phyloP scores from a whole-genome alignment of 148 eudicot species.

The Diospyros lotus region DNA sequence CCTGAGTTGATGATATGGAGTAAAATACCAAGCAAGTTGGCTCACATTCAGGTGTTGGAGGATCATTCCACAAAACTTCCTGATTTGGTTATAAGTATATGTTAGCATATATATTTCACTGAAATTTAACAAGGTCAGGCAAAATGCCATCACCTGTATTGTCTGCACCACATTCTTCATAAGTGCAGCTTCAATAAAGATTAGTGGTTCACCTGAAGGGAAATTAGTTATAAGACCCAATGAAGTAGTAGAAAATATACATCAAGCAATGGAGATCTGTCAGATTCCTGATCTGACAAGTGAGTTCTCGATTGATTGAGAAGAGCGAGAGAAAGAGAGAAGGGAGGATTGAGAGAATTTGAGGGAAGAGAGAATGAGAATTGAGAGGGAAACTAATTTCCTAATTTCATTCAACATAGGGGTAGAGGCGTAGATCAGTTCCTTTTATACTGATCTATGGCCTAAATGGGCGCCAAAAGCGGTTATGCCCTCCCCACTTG shows the following conservation, averaged over 20 bases:
- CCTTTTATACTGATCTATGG: no score
- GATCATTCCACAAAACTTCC: constrained; percentile 97
- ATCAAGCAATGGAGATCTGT: no score
- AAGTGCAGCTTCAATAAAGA: constrained; percentile 97
- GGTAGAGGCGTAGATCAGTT: no score
- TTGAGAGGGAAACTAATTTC: no score
- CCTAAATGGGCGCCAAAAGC: no score
- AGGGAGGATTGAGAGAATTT: no score
- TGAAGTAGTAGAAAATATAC: constrained; percentile 12
- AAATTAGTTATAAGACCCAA: constrained; percentile 4
- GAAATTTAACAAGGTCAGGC: background rate
- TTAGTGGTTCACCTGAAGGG: constrained; percentile 89
- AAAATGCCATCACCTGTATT: constrained; percentile 58
- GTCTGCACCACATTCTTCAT: constrained; percentile 67
- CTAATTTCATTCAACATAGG: no score
- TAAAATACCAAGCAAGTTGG: constrained; percentile 92
- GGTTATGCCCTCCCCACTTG: no score
- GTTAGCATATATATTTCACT: constrained; percentile 5
- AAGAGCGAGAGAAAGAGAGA: no score
- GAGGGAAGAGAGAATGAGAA: no score
- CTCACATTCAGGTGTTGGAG: constrained; percentile 80
- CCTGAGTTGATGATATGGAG: constrained; percentile 97
- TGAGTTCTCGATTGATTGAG: no score
- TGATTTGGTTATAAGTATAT: constrained; percentile 20
- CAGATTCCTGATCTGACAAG: no score